A percentile compares a stretch with the other conserved stretches of the same genome.
Evolutionary conservation across 208 protist genomes (phyloP).

Genomic region (Trypanosoma boissoni): DNA sequence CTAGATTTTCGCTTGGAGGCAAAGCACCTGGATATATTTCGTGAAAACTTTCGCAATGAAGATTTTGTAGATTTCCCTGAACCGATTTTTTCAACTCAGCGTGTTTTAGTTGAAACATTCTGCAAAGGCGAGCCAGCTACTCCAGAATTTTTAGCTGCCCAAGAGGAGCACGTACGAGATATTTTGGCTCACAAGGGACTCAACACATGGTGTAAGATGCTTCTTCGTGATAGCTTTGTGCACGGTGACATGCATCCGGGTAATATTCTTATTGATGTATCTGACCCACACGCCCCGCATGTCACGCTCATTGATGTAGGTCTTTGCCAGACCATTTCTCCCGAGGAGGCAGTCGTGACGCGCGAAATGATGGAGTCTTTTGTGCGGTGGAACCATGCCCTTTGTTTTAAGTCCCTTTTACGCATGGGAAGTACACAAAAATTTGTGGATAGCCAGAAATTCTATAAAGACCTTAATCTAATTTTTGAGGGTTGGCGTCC

Average conservation of each 20-base stretch:
- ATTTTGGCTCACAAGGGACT: conserved; percentile 84
- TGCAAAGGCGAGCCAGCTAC: conserved; percentile 76
- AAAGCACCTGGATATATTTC: conserved; percentile 79
- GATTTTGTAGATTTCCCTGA: conserved; percentile 82
- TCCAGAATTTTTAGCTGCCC: conserved; percentile 74
- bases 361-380: conserved; percentile 84
- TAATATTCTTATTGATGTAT: conserved; percentile 88
- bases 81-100: conserved; percentile 78
- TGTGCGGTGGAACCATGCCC: conserved; percentile 75
- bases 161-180: conserved; percentile 71
- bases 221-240: conserved; percentile 90
- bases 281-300: conserved; percentile 66
- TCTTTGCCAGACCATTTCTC: conserved; percentile 81
- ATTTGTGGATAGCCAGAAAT: conserved; percentile 53
- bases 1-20: conserved; percentile 91
- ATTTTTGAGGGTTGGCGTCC: conserved; percentile 80
- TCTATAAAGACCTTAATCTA: conserved; percentile 39
- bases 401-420: conserved; percentile 63
- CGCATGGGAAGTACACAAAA: conserved; percentile 60
- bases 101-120: conserved; percentile 87
- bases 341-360: conserved; percentile 53
- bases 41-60: conserved; percentile 72
- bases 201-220: conserved; percentile 91
- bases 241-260: conserved; percentile 93
- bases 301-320: conserved; percentile 88